Evolutionary conservation across 208 protist species (phyloP).

Genomic region (Crithidia brevicula): DNA sequence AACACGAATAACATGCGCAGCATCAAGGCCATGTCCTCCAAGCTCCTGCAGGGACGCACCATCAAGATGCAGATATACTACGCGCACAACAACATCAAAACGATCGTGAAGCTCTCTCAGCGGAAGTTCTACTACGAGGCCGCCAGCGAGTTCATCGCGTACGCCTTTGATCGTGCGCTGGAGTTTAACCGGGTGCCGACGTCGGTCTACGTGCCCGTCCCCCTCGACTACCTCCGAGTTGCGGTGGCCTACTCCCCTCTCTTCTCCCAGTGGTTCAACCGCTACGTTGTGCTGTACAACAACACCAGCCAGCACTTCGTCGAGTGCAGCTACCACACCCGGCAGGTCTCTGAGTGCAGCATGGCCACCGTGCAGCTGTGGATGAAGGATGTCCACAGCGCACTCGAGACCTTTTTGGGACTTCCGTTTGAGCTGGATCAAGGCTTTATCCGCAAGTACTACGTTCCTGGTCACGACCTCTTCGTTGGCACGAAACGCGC

Average conservation of each 20-base stretch:
- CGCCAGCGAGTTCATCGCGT: slow-evolving; percentile 75
- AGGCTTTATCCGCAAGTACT: slow-evolving; percentile 70
- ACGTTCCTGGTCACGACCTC: slow-evolving; percentile 55
- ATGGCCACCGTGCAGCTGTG: slow-evolving; percentile 80
- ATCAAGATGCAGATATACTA: slow-evolving; percentile 85
- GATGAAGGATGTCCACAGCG: slow-evolving; percentile 85
- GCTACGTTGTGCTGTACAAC: slow-evolving; percentile 70
- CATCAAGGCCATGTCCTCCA: slow-evolving; percentile 75
- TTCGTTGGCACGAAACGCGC: slow-evolving; percentile 53
- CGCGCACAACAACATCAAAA: slow-evolving; percentile 71
- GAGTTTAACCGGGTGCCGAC: slow-evolving; percentile 75
- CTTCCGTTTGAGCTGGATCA: slow-evolving; percentile 67
- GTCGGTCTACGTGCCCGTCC: slow-evolving; percentile 59
- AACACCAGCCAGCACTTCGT: slow-evolving; percentile 65
- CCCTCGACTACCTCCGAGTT: slow-evolving; percentile 75
- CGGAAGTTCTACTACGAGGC: slow-evolving; percentile 84
- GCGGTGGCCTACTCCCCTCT: slow-evolving; percentile 70
- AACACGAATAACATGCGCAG: slow-evolving; percentile 81
- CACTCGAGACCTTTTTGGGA: slow-evolving; percentile 69
- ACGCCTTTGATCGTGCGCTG: slow-evolving; percentile 62
- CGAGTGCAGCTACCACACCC: slow-evolving; percentile 42
- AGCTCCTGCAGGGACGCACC: slow-evolving; percentile 65
- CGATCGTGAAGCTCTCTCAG: slow-evolving; percentile 86
- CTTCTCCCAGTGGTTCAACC: slow-evolving; percentile 80
- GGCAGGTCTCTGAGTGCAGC: slow-evolving; percentile 38